These are phyloP conservation scores for Maudiozyma bulderi DNA, from an alignment of 805 yeast genomes.

Conservation along the genomic window DNA sequence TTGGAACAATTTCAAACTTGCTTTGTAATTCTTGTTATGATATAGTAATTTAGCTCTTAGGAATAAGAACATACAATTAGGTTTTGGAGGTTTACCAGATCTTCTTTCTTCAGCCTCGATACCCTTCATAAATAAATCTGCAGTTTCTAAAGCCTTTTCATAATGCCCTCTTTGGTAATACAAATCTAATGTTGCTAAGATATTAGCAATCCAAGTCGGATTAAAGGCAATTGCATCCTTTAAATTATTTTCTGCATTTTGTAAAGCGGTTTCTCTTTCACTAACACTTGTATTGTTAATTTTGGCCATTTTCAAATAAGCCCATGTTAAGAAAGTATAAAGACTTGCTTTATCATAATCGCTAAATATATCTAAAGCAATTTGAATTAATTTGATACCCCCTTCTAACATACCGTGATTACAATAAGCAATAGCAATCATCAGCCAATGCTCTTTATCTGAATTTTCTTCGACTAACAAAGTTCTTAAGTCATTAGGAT, in stretches of 20 bases:
- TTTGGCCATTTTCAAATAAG: conserved; percentile 42
- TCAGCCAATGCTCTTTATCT: conserved; percentile 69
- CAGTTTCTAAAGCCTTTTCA: conserved; percentile 61
- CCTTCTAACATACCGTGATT: conserved; percentile 48
- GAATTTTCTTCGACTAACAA: conserved; percentile 76
- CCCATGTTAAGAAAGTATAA: conserved; percentile 65
- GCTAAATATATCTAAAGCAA: conserved; percentile 38
- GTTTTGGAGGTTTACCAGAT: conserved; percentile 36
- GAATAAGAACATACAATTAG: conserved; percentile 65
- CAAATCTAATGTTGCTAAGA: conserved; percentile 62
- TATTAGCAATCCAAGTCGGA: conserved; percentile 38
- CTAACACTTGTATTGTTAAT: conserved; percentile 14
- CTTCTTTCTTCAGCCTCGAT: conserved; percentile 29
- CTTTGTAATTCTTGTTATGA: conserved; percentile 59
- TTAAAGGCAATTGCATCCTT: conserved; percentile 42
- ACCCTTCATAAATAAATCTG: conserved; percentile 47
- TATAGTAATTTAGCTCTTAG: conserved; percentile 79
- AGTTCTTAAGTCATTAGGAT: conserved; percentile 71
- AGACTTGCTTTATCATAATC: conserved; percentile 38
- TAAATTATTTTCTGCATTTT: conserved; percentile 35
- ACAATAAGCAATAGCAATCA: conserved; percentile 73
- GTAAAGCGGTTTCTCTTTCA: conserved; percentile 26
- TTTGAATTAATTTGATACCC: conserved; percentile 52
- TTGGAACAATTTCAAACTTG: conserved; percentile 76
- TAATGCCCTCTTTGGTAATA: conserved; percentile 48